These are phyloP conservation scores for Chamaecyparis obtusa DNA, from an alignment of 75 land plant species.

Conservation along the genomic window DNA sequence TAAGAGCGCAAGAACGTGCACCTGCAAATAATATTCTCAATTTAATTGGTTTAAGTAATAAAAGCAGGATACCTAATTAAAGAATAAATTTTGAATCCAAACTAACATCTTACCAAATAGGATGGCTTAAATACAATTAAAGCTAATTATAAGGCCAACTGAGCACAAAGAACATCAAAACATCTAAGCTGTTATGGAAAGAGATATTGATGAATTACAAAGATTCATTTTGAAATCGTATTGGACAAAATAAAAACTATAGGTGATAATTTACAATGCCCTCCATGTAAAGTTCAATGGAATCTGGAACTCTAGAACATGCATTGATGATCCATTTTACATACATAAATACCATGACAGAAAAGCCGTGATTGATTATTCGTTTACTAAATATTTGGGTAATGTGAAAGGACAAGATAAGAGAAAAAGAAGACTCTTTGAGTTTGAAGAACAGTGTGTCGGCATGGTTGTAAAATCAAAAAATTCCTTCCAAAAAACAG, in stretches of 20 bases:
- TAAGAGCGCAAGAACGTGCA: conserved; percentile 80
- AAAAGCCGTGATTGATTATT: neutral
- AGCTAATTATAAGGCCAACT: conserved; percentile 2
- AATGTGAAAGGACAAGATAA: neutral
- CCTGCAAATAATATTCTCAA: conserved; percentile 39
- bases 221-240: neutral
- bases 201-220: neutral
- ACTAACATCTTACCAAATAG: neutral
- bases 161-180: neutral
- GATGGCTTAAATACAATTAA: neutral
- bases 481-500: neutral
- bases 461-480: neutral
- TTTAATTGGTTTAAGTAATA: neutral
- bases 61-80: neutral
- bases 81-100: neutral
- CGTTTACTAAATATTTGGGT: neutral
- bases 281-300: neutral
- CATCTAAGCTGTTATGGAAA: neutral
- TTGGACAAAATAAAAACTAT: neutral
- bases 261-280: neutral
- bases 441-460: neutral
- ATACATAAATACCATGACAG: neutral
- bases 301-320: neutral
- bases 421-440: neutral
- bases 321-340: neutral